Percentiles rank a stretch among this genome's conserved stretches.
Conservation (phyloP, 2,329 filamentous ascomycete species). For the Microascus cirrosus region DNA sequence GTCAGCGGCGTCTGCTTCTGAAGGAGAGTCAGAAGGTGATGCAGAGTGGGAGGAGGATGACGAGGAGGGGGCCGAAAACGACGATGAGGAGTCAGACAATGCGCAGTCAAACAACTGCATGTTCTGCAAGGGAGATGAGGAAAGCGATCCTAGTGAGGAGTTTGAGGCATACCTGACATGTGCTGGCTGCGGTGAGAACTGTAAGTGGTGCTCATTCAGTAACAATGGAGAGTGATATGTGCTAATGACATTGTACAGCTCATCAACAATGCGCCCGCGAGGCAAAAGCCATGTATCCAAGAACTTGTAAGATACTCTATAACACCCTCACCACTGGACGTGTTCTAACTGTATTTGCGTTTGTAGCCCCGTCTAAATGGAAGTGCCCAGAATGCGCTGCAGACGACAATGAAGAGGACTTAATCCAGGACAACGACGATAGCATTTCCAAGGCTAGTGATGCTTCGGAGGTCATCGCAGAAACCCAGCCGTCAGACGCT, state of each 20-base stretch:
- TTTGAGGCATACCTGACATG: slow-evolving; percentile 74
- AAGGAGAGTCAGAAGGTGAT: slow-evolving; percentile 44
- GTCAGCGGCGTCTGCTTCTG: slow-evolving; percentile 35
- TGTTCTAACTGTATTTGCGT: not conserved
- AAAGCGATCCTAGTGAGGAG: slow-evolving; percentile 70
- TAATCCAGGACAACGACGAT: not conserved
- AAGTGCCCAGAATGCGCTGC: slow-evolving; percentile 38
- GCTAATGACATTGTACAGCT: slow-evolving; percentile 41
- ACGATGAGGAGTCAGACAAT: slow-evolving; percentile 45
- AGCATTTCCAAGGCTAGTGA: slow-evolving; percentile 1
- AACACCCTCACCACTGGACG: slow-evolving; percentile 10
- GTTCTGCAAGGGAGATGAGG: slow-evolving; percentile 75
- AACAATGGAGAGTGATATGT: not conserved
- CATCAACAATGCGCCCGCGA: slow-evolving; percentile 83
- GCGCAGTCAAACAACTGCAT: slow-evolving; percentile 40
- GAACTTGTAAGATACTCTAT: not conserved
- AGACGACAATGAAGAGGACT: slow-evolving; percentile 7
- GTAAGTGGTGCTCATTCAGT: slow-evolving; percentile 39
- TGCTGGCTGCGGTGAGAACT: slow-evolving; percentile 66
- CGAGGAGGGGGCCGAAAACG: slow-evolving; percentile 43
- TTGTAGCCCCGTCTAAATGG: slow-evolving; percentile 23
- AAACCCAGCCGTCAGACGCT: not conserved
- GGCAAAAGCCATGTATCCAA: slow-evolving; percentile 20
- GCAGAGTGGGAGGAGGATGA: slow-evolving; percentile 49
- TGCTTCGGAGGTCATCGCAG: not conserved